Percentiles rank a stretch among this genome's conserved stretches.
These are phyloP conservation scores for Neolentinus lepideus DNA, from an alignment of 1,284 basidiomycete species.

Conservation along the genomic window DNA sequence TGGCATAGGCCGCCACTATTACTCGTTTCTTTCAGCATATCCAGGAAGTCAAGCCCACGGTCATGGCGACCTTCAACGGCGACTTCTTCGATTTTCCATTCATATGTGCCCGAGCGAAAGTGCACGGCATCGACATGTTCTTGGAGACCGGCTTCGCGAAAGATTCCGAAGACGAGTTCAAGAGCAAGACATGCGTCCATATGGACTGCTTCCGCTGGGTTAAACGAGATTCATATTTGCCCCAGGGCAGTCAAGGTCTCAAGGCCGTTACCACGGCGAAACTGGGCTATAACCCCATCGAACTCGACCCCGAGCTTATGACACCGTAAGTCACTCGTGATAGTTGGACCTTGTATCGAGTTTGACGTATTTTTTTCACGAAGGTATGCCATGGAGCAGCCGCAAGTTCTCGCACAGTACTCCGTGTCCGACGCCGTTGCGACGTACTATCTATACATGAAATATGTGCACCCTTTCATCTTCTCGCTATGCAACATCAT, in stretches of 20 bases:
- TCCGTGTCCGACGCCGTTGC: constrained; percentile 99
- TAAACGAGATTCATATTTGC: constrained; percentile 98
- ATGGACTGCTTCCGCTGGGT: constrained; percentile 99
- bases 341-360: background rate
- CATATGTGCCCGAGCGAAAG: constrained; percentile 81
- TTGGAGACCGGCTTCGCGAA: constrained; percentile 90
- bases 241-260: constrained; percentile 96
- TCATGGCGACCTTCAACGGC: constrained; percentile 98
- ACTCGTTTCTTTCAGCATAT: constrained; percentile 92
- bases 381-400: constrained; percentile 95
- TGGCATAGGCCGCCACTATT: constrained; percentile 63
- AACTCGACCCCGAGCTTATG: constrained; percentile 98
- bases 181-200: constrained; percentile 89
- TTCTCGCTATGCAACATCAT: constrained; percentile 99
- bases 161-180: constrained; percentile 94
- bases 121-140: constrained; percentile 95
- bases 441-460: constrained; percentile 99
- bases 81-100: constrained; percentile 99
- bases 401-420: constrained; percentile 93
- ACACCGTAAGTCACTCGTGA: constrained; percentile 68
- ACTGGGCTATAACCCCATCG: constrained; percentile 95
- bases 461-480: constrained; percentile 99
- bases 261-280: constrained; percentile 98
- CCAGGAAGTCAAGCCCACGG: constrained; percentile 88
- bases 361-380: background rate